Percentiles rank a stretch among this genome's conserved stretches.
phyloP scores from a whole-genome alignment of 169 alveolate species.

The Plasmodium knowlesi region DNA sequence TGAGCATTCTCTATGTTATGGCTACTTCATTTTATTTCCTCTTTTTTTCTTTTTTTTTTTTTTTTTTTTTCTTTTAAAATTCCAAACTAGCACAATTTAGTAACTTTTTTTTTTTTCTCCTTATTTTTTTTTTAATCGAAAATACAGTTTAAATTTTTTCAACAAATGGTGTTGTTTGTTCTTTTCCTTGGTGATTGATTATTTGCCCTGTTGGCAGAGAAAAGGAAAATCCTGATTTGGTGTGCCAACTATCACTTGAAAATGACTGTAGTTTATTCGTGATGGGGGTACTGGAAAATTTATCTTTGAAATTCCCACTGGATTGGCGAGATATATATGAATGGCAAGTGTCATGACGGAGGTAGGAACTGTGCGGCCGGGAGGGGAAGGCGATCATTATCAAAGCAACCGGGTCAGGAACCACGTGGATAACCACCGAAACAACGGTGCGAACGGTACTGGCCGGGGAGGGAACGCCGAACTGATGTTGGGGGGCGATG shows the following conservation, averaged over 20 bases:
- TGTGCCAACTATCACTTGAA: background rate
- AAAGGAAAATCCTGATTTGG: background rate
- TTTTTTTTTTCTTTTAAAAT: conserved; percentile 14
- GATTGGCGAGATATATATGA: background rate
- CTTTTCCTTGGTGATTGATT: background rate
- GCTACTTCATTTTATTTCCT: background rate
- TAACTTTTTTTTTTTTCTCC: background rate
- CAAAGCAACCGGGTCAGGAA: background rate
- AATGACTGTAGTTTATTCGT: background rate
- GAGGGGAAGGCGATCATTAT: background rate
- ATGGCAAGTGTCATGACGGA: background rate
- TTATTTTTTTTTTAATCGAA: background rate
- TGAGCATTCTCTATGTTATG: background rate
- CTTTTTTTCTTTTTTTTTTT: conserved; percentile 3
- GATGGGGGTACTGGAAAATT: background rate
- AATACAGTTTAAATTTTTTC: background rate
- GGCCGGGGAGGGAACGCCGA: background rate
- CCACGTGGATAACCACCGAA: background rate
- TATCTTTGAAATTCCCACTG: background rate
- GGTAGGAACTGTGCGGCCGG: background rate
- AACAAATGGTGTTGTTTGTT: background rate
- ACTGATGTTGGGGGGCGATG: background rate
- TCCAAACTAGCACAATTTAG: conserved; percentile 27
- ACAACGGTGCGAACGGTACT: background rate
- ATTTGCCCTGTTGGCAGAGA: background rate